Conservation (phyloP, 306 rosid genomes). For the Medicago arabica region DNA sequence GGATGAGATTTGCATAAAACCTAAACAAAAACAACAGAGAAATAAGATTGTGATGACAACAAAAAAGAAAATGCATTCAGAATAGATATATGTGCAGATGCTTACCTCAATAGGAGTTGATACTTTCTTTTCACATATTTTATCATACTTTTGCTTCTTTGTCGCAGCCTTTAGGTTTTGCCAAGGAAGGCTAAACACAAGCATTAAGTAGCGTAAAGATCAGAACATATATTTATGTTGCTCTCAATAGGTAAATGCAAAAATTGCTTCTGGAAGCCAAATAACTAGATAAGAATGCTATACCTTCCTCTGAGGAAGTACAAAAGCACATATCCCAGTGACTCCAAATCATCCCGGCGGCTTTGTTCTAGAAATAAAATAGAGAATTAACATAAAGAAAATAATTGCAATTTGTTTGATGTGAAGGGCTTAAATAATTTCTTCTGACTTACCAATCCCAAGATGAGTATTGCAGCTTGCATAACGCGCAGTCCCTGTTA, state of each 20-base stretch:
- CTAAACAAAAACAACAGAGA: constrained; percentile 50
- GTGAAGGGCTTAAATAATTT: constrained; percentile 20
- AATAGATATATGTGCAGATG: constrained; percentile 27
- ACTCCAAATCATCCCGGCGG: constrained; percentile 97
- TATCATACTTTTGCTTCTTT: constrained; percentile 95
- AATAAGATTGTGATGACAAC: constrained; percentile 15
- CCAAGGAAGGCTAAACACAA: constrained; percentile 90
- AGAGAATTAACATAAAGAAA: constrained; percentile 29
- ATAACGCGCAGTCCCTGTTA: constrained; percentile 97
- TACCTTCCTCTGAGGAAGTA: constrained; percentile 98
- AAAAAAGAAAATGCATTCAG: constrained; percentile 21
- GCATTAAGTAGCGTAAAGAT: constrained; percentile 31
- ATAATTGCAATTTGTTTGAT: constrained; percentile 9
- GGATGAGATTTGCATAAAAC: constrained; percentile 94
- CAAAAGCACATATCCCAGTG: constrained; percentile 94
- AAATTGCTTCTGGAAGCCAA: constrained; percentile 34
- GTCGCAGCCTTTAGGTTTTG: constrained; percentile 99
- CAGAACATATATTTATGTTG: constrained; percentile 28
- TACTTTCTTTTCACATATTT: constrained; percentile 94
- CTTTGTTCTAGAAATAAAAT: constrained; percentile 81
- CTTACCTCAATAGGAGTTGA: constrained; percentile 96
- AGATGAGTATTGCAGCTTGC: constrained; percentile 99
- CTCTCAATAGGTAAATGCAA: constrained; percentile 20
- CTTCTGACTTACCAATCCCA: constrained; percentile 80
- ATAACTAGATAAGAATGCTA: constrained; percentile 14